phyloP scores from a whole-genome alignment of 1,284 basidiomycete species.

The Bjerkandera adusta region DNA sequence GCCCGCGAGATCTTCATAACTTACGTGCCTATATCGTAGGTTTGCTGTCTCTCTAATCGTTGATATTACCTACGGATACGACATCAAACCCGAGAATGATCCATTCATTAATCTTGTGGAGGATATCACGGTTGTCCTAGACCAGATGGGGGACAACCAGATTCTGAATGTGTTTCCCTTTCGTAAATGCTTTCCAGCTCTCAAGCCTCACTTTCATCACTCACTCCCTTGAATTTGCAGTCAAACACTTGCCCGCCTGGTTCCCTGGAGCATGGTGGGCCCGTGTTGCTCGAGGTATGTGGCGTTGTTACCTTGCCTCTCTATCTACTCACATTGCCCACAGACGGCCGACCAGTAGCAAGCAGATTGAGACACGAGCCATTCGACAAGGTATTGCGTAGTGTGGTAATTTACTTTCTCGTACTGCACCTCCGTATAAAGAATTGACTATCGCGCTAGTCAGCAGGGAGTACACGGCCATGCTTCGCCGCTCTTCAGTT shows the following conservation, averaged over 20 bases:
- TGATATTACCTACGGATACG: conserved; percentile 27
- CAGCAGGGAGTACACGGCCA: no score
- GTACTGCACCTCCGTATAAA: no score
- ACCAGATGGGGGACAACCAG: conserved; percentile 16
- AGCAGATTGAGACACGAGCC: no score
- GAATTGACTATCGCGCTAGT: no score
- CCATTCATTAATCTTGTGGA: conserved; percentile 21
- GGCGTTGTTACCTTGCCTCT: neutral
- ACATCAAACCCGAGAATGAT: conserved; percentile 21
- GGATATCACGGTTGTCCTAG: conserved; percentile 16
- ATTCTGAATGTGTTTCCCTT: conserved; percentile 23
- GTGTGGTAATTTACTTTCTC: no score
- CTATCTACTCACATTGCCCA: neutral
- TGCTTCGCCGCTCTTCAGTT: no score
- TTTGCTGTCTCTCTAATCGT: conserved; percentile 21
- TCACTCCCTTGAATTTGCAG: conserved; percentile 17
- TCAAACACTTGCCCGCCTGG: conserved; percentile 34
- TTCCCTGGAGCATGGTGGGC: conserved; percentile 30
- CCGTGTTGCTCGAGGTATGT: neutral
- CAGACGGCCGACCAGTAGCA: neutral
- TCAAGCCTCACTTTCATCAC: neutral
- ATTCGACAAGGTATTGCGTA: no score
- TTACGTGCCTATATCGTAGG: conserved; percentile 13
- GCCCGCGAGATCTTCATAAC: conserved; percentile 17
- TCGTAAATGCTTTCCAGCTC: conserved; percentile 12